phyloP scores from a whole-genome alignment of 257 asterid species.

The Solanum ahanhuiri region DNA sequence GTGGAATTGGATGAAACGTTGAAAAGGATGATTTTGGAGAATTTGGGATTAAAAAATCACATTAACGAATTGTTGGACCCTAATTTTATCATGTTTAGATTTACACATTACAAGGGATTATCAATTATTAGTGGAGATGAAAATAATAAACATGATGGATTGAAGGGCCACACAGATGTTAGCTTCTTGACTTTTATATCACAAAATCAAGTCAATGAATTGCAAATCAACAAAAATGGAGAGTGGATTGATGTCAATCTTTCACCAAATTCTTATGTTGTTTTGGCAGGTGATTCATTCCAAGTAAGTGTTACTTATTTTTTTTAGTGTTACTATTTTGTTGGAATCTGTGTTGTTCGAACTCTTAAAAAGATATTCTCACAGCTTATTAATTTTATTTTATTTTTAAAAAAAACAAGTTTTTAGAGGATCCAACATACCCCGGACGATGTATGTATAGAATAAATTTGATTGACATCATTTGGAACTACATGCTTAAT shows the following conservation, averaged over 20 bases:
- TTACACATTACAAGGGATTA: neutral
- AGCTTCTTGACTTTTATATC: neutral
- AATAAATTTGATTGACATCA: too few relatives aligned
- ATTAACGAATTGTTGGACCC: neutral
- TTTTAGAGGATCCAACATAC: too few relatives aligned
- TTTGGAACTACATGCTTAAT: too few relatives aligned
- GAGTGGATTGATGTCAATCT: slow-evolving; percentile 28
- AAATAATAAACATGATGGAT: neutral
- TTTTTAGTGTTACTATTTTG: too few relatives aligned
- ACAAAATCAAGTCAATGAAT: neutral
- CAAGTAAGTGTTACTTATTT: too few relatives aligned
- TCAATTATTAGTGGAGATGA: too few relatives aligned
- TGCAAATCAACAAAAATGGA: slow-evolving; percentile 20
- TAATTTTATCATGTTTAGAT: neutral
- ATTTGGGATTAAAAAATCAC: neutral
- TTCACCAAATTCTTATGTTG: slow-evolving; percentile 17
- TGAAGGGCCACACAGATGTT: neutral
- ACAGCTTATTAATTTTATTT: too few relatives aligned
- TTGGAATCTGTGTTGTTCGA: too few relatives aligned
- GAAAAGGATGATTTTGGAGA: neutral
- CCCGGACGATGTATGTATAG: too few relatives aligned
- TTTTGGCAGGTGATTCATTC: too few relatives aligned
- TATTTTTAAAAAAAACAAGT: too few relatives aligned
- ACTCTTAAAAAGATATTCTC: too few relatives aligned
- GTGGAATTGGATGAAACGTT: neutral